Percentiles rank a stretch among this genome's conserved stretches.
phyloP scores from a whole-genome alignment of 148 eudicot genomes.

The Vaccinium vitisidaea region DNA sequence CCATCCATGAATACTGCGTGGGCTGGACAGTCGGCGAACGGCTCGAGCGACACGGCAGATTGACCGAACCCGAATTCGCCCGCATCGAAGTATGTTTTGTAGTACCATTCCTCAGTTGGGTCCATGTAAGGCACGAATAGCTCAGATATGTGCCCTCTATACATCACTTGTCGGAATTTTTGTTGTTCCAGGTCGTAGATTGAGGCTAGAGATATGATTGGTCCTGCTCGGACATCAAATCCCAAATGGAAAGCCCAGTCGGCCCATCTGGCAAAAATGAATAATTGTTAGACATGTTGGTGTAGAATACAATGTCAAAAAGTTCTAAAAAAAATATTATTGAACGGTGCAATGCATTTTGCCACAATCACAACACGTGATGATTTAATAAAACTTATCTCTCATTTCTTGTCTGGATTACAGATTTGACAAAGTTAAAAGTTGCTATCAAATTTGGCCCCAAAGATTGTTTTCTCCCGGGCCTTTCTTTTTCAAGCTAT shows the following conservation, averaged over 20 bases:
- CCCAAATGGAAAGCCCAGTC: conserved; percentile 10
- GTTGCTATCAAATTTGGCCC: too few species aligned
- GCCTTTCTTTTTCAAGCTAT: too few species aligned
- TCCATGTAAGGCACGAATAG: conserved; percentile 16
- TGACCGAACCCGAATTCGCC: conserved; percentile 15
- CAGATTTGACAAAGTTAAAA: too few species aligned
- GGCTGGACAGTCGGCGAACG: background rate
- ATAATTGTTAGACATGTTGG: too few species aligned
- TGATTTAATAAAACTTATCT: too few species aligned
- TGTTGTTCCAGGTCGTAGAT: background rate
- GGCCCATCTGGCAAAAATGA: conserved; percentile 12
- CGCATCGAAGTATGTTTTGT: background rate
- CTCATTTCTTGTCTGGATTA: too few species aligned
- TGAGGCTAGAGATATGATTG: conserved; percentile 15
- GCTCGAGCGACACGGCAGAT: background rate
- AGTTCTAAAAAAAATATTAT: too few species aligned
- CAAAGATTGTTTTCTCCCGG: too few species aligned
- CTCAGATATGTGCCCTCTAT: conserved; percentile 8
- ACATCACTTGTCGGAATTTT: background rate
- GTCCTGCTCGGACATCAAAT: background rate
- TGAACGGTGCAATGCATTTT: too few species aligned
- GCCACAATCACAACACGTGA: too few species aligned
- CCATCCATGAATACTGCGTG: conserved; percentile 15
- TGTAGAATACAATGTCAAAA: too few species aligned
- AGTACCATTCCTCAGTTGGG: conserved; percentile 12